phyloP scores from a whole-genome alignment of 345 rosid genomes.

The Rhodamnia rubescens region DNA sequence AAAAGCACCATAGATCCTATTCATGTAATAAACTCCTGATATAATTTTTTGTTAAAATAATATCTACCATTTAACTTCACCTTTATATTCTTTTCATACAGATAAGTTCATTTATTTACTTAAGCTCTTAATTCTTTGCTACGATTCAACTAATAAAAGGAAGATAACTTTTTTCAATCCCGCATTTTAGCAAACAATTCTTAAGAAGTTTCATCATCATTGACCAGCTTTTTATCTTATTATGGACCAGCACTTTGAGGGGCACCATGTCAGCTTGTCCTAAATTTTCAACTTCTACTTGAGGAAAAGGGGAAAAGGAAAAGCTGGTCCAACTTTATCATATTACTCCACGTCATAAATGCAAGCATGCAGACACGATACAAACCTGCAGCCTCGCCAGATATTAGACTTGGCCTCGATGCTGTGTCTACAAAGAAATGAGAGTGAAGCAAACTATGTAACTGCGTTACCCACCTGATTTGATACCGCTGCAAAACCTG shows the following conservation, averaged over 20 bases:
- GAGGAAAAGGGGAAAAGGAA: background rate
- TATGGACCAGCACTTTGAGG: background rate
- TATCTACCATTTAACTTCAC: background rate
- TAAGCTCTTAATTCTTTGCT: background rate
- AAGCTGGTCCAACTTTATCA: background rate
- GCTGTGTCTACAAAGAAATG: background rate
- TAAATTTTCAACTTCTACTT: background rate
- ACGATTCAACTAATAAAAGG: background rate
- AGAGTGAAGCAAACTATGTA: background rate
- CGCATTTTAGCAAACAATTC: background rate
- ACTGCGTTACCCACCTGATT: conserved; percentile 5
- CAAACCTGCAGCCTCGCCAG: background rate
- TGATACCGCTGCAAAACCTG: background rate
- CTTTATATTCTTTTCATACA: background rate
- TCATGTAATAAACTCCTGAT: background rate
- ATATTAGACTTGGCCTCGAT: background rate
- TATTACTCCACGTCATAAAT: background rate
- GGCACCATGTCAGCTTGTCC: background rate
- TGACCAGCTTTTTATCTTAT: background rate
- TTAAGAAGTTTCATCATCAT: background rate
- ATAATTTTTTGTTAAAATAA: background rate
- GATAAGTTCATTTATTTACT: background rate
- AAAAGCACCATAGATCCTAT: background rate
- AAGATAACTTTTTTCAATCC: background rate
- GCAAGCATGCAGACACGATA: background rate